These are phyloP conservation scores for Diacronema lutheri DNA, from an alignment of 78 protist genomes.

Conservation along the genomic window DNA sequence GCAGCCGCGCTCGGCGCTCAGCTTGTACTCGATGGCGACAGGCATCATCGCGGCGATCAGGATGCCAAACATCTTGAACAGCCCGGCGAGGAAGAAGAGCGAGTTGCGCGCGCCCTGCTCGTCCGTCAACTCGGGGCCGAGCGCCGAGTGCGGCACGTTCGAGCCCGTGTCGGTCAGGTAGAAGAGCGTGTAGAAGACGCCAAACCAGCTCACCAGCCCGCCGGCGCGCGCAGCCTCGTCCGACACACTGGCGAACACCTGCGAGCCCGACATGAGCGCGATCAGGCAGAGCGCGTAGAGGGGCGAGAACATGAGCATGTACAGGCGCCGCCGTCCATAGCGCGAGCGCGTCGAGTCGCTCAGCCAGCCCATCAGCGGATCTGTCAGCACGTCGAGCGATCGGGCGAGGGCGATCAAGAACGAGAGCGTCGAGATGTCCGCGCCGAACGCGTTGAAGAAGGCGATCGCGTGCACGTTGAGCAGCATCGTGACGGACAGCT, in stretches of 20 bases:
- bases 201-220: not conserved
- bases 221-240: too few species aligned
- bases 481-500: constrained; percentile 11
- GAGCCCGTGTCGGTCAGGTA: constrained; percentile 8
- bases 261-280: not conserved
- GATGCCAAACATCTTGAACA: too few species aligned
- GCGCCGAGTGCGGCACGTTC: constrained; percentile 22
- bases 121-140: constrained; percentile 19
- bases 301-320: not conserved
- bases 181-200: not conserved
- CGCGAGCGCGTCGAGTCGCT: not conserved
- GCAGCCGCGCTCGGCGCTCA: too few species aligned
- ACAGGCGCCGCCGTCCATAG: constrained; percentile 17
- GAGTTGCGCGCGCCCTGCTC: not conserved
- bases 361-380: constrained; percentile 22
- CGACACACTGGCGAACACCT: not conserved
- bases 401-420: constrained; percentile 12
- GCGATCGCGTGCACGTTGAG: not conserved
- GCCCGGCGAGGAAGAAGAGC: not conserved
- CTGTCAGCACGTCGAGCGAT: constrained; percentile 13
- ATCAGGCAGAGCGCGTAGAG: not conserved
- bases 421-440: not conserved
- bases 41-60: too few species aligned
- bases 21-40: too few species aligned
- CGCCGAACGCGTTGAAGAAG: not conserved